Conservation (phyloP, 176 grass and related monocot genomes). For the Thinopyrum elongatum region DNA sequence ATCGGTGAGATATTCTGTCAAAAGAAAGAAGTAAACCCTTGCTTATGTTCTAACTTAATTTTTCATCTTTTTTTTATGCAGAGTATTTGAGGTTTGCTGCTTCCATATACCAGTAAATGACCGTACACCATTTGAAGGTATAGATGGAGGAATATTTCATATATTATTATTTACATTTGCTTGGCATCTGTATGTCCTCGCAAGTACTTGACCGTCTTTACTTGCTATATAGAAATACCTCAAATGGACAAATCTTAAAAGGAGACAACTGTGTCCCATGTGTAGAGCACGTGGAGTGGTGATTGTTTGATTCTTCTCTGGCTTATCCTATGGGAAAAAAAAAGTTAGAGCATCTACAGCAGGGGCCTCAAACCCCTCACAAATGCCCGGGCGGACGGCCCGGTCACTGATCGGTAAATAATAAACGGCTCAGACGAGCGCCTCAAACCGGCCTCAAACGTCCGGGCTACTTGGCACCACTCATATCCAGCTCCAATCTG, state of each 20-base stretch:
- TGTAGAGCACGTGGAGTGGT: not conserved
- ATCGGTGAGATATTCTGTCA: not conserved
- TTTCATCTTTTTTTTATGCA: constrained; percentile 2
- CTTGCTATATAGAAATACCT: not conserved
- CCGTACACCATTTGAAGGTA: constrained; percentile 73
- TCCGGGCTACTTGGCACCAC: too few species aligned
- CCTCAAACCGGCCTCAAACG: too few species aligned
- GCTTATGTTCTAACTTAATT: not conserved
- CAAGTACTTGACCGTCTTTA: not conserved
- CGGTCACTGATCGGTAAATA: too few species aligned
- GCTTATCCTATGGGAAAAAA: not conserved
- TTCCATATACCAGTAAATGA: constrained; percentile 72
- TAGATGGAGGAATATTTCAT: not conserved
- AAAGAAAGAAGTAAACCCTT: not conserved
- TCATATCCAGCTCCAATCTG: too few species aligned
- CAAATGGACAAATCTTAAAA: not conserved
- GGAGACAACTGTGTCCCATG: not conserved
- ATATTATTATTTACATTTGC: not conserved
- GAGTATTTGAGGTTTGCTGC: constrained; percentile 72
- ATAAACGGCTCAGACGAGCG: too few species aligned
- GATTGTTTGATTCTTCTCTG: not conserved
- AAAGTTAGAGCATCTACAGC: too few species aligned
- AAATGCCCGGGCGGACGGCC: too few species aligned
- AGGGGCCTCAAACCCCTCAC: too few species aligned
- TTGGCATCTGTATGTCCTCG: not conserved